Percentiles rank a stretch among this genome's conserved stretches.
phyloP scores from a whole-genome alignment of 2,329 filamentous ascomycete genomes.

The Fusarium sarcochroum region DNA sequence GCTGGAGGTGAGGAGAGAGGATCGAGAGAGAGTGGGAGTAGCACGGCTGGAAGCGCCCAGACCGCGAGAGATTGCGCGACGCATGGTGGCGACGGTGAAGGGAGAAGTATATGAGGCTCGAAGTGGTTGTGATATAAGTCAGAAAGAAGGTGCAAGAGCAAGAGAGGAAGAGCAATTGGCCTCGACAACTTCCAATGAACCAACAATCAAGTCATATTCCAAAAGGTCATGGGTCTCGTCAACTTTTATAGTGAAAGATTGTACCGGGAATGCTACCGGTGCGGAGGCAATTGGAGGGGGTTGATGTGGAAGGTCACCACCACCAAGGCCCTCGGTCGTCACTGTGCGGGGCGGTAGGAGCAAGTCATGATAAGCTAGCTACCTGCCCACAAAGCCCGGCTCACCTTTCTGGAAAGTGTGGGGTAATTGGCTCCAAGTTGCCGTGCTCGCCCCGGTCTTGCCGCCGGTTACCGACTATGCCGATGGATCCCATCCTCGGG shows the following conservation, averaged over 20 bases:
- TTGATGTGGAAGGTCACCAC: constrained; percentile 18
- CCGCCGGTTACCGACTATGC: constrained; percentile 44
- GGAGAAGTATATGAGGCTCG: constrained; percentile 2
- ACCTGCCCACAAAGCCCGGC: constrained; percentile 7
- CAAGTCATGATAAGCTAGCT: constrained; percentile 38
- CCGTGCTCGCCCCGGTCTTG: constrained; percentile 27
- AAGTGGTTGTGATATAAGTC: neutral
- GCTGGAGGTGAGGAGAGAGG: constrained; percentile 53
- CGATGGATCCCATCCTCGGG: constrained; percentile 35
- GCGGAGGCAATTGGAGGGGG: constrained; percentile 37
- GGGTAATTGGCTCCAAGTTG: constrained; percentile 31
- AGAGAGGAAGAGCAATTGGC: constrained; percentile 19
- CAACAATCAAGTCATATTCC: constrained; percentile 15
- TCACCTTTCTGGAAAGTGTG: constrained; percentile 37
- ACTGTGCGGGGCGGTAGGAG: constrained; percentile 34
- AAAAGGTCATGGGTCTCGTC: constrained; percentile 24
- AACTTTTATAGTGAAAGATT: constrained; percentile 36
- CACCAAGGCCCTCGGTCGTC: constrained; percentile 20
- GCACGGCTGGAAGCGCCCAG: constrained; percentile 53
- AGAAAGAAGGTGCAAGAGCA: neutral
- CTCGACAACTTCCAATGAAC: constrained; percentile 30
- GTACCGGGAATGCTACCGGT: constrained; percentile 30
- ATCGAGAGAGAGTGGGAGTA: constrained; percentile 46
- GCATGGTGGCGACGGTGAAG: constrained; percentile 55
- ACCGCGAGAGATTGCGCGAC: constrained; percentile 61